Base-by-base conservation (phyloP, 2,329 filamentous ascomycete species). In the Incumbomyces delicatus region DNA sequence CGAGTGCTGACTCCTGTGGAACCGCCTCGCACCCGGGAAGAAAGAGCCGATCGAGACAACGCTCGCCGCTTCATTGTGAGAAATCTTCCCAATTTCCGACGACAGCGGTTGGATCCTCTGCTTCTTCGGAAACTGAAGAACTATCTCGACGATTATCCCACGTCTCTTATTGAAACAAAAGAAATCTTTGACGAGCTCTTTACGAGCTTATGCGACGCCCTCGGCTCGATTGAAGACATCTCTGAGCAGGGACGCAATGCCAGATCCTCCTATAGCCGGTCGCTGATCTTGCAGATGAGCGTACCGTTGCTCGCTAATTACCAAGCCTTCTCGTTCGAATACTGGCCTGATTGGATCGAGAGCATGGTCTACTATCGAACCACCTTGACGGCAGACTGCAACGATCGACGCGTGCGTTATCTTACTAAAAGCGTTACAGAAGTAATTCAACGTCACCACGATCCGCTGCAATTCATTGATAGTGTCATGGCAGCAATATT, bases 71-170 rank as follows among this genome's bases (percentile, higher is more conserved):
- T 35, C 16, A 17, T 35, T 12, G 33, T 17, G 16, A n/a, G 16
- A 17, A 35, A 35, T 35, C 33, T 35, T n/a, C 33, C 33, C 4
- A 35, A 35, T 17, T 35, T 35, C 33, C 13, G 33, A 35, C 33
- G 33, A n/a, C 13, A 35, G 13, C 51, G 17, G 16, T 43, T 53
- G 10, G 54, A 57, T 36, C 49, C 50, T 27, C 40, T 57, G 6
- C 49, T 51, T 31, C 52, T 48, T 44, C 51, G 52, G 33, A 50
- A 53, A 37, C 50, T 57, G 38, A 50, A 46, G 47, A 50, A 51
- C 33, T 41, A 55, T 12, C 47, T 57, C 27, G 48, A 53, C 31
- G 42, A 33, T 14, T 41, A 54, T 27, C 54, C 51, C 14, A 44
- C 42, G 18, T 46, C 47, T 20, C 45, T 57, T 37, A 52, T 57